phyloP scores from a whole-genome alignment of 192 early-diverging fungal species.

The Backusella sp. region DNA sequence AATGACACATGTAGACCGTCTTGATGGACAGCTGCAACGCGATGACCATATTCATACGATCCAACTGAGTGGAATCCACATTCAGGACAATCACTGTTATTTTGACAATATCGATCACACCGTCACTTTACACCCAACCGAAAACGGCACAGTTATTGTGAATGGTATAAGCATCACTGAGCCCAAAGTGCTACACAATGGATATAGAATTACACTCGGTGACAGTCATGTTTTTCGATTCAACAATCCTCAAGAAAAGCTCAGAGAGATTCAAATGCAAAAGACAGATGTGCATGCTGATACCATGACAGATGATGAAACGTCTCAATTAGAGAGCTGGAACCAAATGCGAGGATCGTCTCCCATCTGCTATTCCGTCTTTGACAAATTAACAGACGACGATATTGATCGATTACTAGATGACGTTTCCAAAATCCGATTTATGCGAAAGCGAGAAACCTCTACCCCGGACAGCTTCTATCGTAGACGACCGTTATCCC shows the following conservation, averaged over 20 bases:
- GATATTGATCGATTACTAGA: constrained; percentile 54
- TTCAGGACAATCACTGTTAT: constrained; percentile 64
- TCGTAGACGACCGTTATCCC: neutral
- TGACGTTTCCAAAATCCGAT: constrained; percentile 53
- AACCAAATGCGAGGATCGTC: neutral
- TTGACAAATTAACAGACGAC: constrained; percentile 49
- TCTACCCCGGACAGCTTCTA: constrained; percentile 10
- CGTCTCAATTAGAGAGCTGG: neutral
- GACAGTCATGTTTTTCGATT: constrained; percentile 82
- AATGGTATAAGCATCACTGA: constrained; percentile 70
- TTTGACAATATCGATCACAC: constrained; percentile 66
- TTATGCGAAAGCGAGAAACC: constrained; percentile 19
- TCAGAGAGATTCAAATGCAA: neutral
- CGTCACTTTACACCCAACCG: constrained; percentile 61
- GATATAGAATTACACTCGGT: constrained; percentile 79
- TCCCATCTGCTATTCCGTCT: constrained; percentile 32
- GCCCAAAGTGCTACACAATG: constrained; percentile 58
- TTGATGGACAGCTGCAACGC: constrained; percentile 21
- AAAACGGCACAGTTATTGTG: constrained; percentile 64
- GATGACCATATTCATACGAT: constrained; percentile 31
- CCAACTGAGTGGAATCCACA: constrained; percentile 55
- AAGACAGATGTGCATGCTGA: neutral
- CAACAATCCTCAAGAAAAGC: constrained; percentile 72
- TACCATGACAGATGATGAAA: neutral
- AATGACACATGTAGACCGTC: constrained; percentile 63